Base-by-base conservation (phyloP, 192 early-diverging fungal genomes). In the Thoreauomyces humboldtii region DNA sequence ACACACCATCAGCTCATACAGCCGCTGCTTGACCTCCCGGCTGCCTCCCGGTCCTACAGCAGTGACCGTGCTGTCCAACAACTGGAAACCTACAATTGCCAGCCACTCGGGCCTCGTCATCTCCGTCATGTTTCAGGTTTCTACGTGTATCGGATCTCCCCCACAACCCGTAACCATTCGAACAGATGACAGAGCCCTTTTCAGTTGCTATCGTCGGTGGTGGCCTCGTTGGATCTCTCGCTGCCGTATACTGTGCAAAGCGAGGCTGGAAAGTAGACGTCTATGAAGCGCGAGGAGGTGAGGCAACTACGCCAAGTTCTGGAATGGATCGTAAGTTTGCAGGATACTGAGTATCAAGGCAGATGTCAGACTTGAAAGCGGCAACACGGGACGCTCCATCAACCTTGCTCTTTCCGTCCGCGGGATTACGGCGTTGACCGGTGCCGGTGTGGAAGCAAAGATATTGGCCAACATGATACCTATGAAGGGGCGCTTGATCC, bases 401-500 rank as follows among this genome's bases (percentile, higher is more conserved):
- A 98, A 98, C 61, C 71, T 98, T 70, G 96, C 96, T 5, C 79
- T 98, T 7, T 95, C 92, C 0, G 79, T 79, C 52, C 85, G 96
- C 33, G 95, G 93, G 14, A 71, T 98, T 28, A 84, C 87, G 21
- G 93, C 92, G 19, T 77, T 98, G 61, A 76, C 82, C 42, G 81
- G 72, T 11, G 84, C 88, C 51, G 89, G 90, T 6, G 73, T 88
- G 14, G 88, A 90, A 28, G 65, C 81, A 12, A 70, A 75, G 6
- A 84, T 96, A 38, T 65, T 92, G 63, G 71, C 79, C 36, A 74
- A 76, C 6, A 84, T 87, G 21, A 85, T 96, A 21, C 96, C 94
- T 1, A 96, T 98, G 94, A 84, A 85, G 42, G 93, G 91, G 11
- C 81, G 96, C 41, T 92, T 96, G 92, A 85, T 98, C 28, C 96